phyloP scores from a whole-genome alignment of 2,329 filamentous ascomycete genomes.

The Penicillium olsonii region DNA sequence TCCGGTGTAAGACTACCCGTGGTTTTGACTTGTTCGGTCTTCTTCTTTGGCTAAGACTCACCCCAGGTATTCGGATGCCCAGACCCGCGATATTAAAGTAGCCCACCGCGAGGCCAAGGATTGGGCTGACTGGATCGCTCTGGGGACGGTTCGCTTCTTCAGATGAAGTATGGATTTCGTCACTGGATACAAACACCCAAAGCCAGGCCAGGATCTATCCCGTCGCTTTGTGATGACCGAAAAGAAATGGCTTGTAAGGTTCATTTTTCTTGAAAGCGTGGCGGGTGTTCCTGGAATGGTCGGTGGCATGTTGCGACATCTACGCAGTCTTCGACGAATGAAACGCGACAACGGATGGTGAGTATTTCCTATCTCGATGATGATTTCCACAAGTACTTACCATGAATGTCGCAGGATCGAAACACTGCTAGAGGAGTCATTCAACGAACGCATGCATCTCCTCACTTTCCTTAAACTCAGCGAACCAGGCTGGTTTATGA shows the following conservation, averaged over 20 bases:
- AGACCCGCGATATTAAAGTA: conserved; percentile 73
- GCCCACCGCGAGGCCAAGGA: conserved; percentile 75
- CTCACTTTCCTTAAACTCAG: conserved; percentile 91
- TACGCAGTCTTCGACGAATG: conserved; percentile 79
- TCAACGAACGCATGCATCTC: conserved; percentile 92
- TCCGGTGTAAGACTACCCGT: too few species aligned
- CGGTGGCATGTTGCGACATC: conserved; percentile 87
- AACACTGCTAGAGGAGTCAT: conserved; percentile 83
- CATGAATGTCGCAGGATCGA: conserved; percentile 78
- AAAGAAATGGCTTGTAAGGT: conserved; percentile 83
- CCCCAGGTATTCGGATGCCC: conserved; percentile 66
- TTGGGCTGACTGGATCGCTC: conserved; percentile 75
- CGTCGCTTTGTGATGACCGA: conserved; percentile 73
- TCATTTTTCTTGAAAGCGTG: conserved; percentile 92
- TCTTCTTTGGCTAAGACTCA: conserved; percentile 13
- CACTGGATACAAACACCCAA: conserved; percentile 77
- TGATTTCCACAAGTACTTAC: not conserved
- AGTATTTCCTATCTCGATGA: conserved; percentile 9
- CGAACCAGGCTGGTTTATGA: conserved; percentile 84
- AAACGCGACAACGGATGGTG: conserved; percentile 89
- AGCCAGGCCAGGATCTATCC: conserved; percentile 40
- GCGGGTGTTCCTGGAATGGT: conserved; percentile 97
- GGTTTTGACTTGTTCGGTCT: too few species aligned
- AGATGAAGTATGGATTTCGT: conserved; percentile 79
- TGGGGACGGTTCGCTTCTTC: conserved; percentile 72